Conservation (phyloP, 202 grass and related monocot species). For the Hordeum pubiflorum region DNA sequence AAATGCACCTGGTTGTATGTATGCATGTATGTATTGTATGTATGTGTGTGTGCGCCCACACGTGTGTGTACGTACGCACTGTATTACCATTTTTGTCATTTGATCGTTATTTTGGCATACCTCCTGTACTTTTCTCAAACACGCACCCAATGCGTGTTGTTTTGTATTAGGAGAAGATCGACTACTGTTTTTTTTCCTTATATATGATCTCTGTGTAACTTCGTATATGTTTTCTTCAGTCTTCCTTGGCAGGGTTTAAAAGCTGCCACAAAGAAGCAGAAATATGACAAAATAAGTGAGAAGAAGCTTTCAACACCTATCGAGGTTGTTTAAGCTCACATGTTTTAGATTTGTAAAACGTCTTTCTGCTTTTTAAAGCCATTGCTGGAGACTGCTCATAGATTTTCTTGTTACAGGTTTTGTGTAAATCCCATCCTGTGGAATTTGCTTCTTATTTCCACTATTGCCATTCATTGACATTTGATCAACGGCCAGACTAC, state of each 20-base stretch:
- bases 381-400: slow-evolving; percentile 12
- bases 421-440: slow-evolving; percentile 60
- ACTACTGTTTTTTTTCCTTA: neutral
- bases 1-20: neutral
- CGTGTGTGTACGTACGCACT: neutral
- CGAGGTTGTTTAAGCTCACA: slow-evolving; percentile 33
- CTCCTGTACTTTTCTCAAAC: neutral
- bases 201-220: neutral
- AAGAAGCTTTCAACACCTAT: slow-evolving; percentile 66
- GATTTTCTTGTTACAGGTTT: slow-evolving; percentile 33
- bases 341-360: neutral
- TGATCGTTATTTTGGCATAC: neutral
- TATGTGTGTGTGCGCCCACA: neutral
- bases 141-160: neutral
- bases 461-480: slow-evolving; percentile 62
- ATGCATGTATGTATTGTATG: neutral
- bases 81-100: neutral
- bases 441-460: slow-evolving; percentile 67
- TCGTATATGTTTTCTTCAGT: slow-evolving; percentile 36
- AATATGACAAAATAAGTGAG: slow-evolving; percentile 74
- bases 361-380: neutral
- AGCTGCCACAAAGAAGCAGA: slow-evolving; percentile 66
- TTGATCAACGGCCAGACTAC: slow-evolving; percentile 70
- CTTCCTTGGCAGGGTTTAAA: slow-evolving; percentile 82
- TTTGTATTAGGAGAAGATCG: neutral